These are phyloP conservation scores for Coelastrella sp. DNA, from an alignment of 139 green algal species.

Conservation along the genomic window DNA sequence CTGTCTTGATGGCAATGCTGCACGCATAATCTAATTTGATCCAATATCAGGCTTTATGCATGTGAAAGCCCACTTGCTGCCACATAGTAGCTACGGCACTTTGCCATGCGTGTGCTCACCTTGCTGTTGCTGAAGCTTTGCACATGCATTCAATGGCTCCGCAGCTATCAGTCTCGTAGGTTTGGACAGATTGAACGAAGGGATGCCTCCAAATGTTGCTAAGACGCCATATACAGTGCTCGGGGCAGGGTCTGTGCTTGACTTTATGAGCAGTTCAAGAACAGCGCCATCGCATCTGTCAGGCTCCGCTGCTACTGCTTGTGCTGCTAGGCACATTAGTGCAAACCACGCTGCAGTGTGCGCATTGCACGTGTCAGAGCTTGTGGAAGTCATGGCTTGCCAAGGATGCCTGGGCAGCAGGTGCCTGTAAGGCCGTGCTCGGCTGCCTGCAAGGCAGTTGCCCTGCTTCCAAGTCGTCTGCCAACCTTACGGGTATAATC, in stretches of 20 bases:
- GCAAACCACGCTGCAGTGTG: slow-evolving; percentile 12
- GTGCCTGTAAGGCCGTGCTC: neutral
- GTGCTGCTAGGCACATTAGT: slow-evolving; percentile 19
- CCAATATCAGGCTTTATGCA: no score
- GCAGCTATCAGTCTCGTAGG: neutral
- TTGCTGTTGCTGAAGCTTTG: neutral
- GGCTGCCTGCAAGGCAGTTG: no score
- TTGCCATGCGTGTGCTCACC: neutral
- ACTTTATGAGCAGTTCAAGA: slow-evolving; percentile 1
- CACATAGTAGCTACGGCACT: no score
- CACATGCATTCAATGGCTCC: slow-evolving; percentile 21
- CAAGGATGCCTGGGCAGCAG: neutral
- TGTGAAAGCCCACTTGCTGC: no score
- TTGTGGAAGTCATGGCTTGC: neutral
- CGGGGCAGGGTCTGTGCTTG: neutral
- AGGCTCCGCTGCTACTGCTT: slow-evolving; percentile 6
- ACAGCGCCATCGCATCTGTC: slow-evolving; percentile 38
- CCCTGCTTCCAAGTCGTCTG: no score
- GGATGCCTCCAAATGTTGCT: slow-evolving; percentile 43
- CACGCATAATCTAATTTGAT: no score
- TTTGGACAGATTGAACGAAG: slow-evolving; percentile 23
- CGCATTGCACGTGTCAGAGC: slow-evolving; percentile 11
- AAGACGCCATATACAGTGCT: slow-evolving; percentile 46
- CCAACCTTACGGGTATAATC: no score
- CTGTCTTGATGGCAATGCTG: no score